A percentile compares a stretch with the other conserved stretches of the same genome.
These are phyloP conservation scores for Simplicillium aogashimaense DNA, from an alignment of 2,329 filamentous ascomycete species.

Conservation along the genomic window DNA sequence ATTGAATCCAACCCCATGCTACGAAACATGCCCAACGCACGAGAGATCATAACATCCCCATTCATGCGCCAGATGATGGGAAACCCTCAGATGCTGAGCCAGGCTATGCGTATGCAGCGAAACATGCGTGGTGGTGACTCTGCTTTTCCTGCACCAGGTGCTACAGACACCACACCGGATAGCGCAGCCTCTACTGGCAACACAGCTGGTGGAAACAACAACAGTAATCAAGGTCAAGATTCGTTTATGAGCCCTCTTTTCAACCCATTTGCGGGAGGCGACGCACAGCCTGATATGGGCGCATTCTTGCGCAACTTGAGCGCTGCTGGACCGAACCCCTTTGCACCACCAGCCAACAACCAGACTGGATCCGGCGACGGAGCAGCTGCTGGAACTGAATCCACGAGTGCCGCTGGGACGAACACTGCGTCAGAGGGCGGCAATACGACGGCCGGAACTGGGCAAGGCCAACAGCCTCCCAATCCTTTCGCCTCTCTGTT, in stretches of 20 bases:
- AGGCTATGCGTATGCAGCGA: conserved; percentile 74
- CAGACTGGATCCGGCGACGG: conserved; percentile 8
- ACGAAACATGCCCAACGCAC: conserved; percentile 61
- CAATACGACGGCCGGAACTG: conserved; percentile 7
- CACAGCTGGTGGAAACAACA: conserved; percentile 21
- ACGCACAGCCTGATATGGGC: conserved; percentile 8
- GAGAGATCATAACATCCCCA: conserved; percentile 80
- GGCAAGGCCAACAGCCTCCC: conserved; percentile 27
- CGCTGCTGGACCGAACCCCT: conserved; percentile 22
- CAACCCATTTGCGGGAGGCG: conserved; percentile 19
- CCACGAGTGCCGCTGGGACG: conserved; percentile 11
- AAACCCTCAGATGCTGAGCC: conserved; percentile 73
- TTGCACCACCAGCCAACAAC: conserved; percentile 15
- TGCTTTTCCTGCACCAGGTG: conserved; percentile 81
- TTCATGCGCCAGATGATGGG: conserved; percentile 89
- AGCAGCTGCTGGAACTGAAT: conserved; percentile 12
- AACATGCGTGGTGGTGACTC: conserved; percentile 48
- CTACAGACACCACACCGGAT: conserved; percentile 75
- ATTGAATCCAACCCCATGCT: conserved; percentile 84
- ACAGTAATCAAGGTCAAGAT: conserved; percentile 9
- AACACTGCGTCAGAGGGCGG: conserved; percentile 14
- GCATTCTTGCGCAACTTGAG: conserved; percentile 16
- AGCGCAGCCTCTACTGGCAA: conserved; percentile 20
- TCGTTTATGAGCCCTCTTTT: conserved; percentile 32
- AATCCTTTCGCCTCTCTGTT: conserved; percentile 66